Percentiles rank a stretch among this genome's conserved stretches.
These are phyloP conservation scores for Phytophthora meadii DNA, from an alignment of 352 stramenopile species.

Conservation along the genomic window DNA sequence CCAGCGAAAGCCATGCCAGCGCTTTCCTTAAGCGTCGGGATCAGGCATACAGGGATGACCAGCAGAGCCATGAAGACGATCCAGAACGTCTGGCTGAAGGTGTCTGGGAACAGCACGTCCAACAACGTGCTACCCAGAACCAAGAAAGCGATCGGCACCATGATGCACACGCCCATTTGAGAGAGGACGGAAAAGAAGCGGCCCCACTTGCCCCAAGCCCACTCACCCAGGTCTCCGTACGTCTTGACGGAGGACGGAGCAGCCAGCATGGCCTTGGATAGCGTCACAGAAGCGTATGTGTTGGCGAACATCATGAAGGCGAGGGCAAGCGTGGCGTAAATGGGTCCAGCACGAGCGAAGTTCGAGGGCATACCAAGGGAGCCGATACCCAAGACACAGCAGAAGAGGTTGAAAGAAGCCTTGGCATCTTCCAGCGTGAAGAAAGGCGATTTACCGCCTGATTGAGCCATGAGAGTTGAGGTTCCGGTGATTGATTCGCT, in stretches of 20 bases:
- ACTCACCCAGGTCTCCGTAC: conserved; percentile 26
- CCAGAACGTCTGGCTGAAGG: conserved; percentile 29
- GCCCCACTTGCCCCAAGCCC: conserved; percentile 21
- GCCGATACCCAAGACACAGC: conserved; percentile 23
- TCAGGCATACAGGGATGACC: conserved; percentile 27
- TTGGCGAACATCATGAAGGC: conserved; percentile 30
- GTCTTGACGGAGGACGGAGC: conserved; percentile 25
- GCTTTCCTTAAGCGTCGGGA: conserved; percentile 30
- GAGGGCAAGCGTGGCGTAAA: conserved; percentile 21
- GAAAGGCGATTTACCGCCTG: not conserved
- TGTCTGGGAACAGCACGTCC: conserved; percentile 24
- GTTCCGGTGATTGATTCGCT: not conserved
- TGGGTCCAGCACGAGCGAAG: conserved; percentile 16
- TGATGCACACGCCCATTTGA: conserved; percentile 22
- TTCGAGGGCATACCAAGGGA: conserved; percentile 29
- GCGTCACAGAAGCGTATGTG: conserved; percentile 19
- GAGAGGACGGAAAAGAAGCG: conserved; percentile 26
- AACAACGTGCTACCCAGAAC: conserved; percentile 21
- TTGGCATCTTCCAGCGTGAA: conserved; percentile 18
- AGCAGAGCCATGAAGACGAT: conserved; percentile 28
- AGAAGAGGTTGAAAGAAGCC: conserved; percentile 24
- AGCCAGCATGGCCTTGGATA: conserved; percentile 23
- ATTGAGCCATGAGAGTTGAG: not conserved
- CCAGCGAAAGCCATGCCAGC: conserved; percentile 25
- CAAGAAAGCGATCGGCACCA: conserved; percentile 21